Evolutionary conservation across 2,329 filamentous ascomycete species (phyloP).

Genomic region (Madurella fahalii): DNA sequence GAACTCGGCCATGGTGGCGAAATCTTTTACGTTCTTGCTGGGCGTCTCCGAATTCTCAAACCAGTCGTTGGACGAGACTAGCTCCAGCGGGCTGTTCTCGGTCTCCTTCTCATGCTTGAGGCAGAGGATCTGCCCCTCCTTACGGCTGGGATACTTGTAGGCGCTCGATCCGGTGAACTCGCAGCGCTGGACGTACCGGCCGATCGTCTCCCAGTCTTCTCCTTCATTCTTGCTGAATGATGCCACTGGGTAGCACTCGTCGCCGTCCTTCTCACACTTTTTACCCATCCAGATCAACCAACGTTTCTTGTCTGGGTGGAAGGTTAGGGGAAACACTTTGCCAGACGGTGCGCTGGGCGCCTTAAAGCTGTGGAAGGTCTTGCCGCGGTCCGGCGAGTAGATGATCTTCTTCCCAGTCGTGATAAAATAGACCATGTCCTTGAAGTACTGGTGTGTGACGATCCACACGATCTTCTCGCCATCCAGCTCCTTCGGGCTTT

Average conservation of each 20-base stretch:
- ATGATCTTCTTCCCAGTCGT: conserved; percentile 63
- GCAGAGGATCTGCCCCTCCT: conserved; percentile 56
- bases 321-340: conserved; percentile 52
- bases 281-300: conserved; percentile 90
- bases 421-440: conserved; percentile 82
- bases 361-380: conserved; percentile 68
- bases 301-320: conserved; percentile 80
- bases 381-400: conserved; percentile 77
- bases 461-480: conserved; percentile 67
- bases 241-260: conserved; percentile 67
- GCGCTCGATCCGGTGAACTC: conserved; percentile 72
- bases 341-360: conserved; percentile 53
- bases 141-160: conserved; percentile 45
- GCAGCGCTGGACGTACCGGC: conserved; percentile 73
- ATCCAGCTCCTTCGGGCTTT: conserved; percentile 56
- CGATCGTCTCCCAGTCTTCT: conserved; percentile 70
- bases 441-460: conserved; percentile 73
- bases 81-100: conserved; percentile 58
- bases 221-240: conserved; percentile 78
- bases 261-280: conserved; percentile 57
- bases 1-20: conserved; percentile 95
- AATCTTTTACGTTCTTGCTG: conserved; percentile 71
- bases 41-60: conserved; percentile 62
- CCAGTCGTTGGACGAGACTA: conserved; percentile 75
- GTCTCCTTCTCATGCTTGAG: conserved; percentile 60